These are phyloP conservation scores for Whalleya microplaca DNA, from an alignment of 2,329 filamentous ascomycete genomes.

Conservation along the genomic window DNA sequence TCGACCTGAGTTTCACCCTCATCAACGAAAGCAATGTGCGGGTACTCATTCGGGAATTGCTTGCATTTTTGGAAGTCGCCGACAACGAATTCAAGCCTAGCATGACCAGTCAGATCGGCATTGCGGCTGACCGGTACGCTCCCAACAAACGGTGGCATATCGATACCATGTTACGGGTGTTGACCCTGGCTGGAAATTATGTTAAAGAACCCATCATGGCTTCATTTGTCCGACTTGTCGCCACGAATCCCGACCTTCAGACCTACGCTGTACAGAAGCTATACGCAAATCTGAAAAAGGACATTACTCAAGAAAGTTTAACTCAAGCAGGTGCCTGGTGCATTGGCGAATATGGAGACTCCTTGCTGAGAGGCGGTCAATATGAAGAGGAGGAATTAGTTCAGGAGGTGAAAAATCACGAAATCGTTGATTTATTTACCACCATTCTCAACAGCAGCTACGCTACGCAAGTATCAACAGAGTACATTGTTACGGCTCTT, in stretches of 20 bases:
- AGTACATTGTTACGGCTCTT: conserved; percentile 93
- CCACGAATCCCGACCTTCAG: conserved; percentile 91
- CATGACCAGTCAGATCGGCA: conserved; percentile 97
- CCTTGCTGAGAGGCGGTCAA: conserved; percentile 83
- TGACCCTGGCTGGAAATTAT: conserved; percentile 93
- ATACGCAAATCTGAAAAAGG: conserved; percentile 87
- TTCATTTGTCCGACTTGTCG: conserved; percentile 93
- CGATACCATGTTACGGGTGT: conserved; percentile 92
- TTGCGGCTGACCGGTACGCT: conserved; percentile 93
- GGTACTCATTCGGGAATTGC: conserved; percentile 86
- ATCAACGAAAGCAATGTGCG: conserved; percentile 97
- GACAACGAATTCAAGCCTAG: conserved; percentile 98
- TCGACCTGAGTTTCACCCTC: conserved; percentile 96
- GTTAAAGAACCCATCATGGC: conserved; percentile 98
- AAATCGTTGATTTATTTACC: conserved; percentile 90
- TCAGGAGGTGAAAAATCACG: conserved; percentile 77
- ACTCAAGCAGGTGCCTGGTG: conserved; percentile 95
- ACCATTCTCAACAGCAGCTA: conserved; percentile 95
- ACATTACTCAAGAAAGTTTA: conserved; percentile 95
- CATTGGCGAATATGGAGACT: conserved; percentile 95
- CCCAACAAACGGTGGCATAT: conserved; percentile 99
- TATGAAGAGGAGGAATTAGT: conserved; percentile 95
- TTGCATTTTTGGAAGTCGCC: conserved; percentile 94
- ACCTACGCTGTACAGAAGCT: conserved; percentile 97
- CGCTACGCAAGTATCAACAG: conserved; percentile 84